A percentile compares a stretch with the other conserved stretches of the same genome.
Conservation (phyloP, 495 filamentous ascomycete genomes). For the Trichocladium uniseriatum region DNA sequence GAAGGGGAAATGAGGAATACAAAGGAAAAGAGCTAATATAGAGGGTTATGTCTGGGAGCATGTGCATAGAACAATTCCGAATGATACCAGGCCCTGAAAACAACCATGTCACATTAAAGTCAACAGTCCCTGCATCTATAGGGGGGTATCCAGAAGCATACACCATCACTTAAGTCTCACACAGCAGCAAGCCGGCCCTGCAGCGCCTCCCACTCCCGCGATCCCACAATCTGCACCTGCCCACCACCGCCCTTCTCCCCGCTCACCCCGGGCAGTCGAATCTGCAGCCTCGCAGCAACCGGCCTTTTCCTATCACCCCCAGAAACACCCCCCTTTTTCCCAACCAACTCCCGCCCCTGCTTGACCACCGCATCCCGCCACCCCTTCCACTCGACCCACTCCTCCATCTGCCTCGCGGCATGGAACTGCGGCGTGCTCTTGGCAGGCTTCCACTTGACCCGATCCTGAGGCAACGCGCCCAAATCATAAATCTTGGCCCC, state of each 20-base stretch:
- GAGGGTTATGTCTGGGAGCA: no score
- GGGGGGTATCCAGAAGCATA: conserved; percentile 6
- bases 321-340: conserved; percentile 6
- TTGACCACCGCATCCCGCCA: conserved; percentile 32
- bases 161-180: neutral
- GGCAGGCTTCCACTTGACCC: conserved; percentile 39
- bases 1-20: conserved; percentile 32
- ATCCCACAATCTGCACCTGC: conserved; percentile 35
- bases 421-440: conserved; percentile 37
- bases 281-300: conserved; percentile 39
- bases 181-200: conserved; percentile 23
- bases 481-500: conserved; percentile 52
- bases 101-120: no score
- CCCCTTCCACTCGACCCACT: conserved; percentile 33
- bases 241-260: neutral
- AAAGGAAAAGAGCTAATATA: no score
- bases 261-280: conserved; percentile 35
- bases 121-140: neutral
- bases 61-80: no score
- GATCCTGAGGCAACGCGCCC: conserved; percentile 36
- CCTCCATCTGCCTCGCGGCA: conserved; percentile 34
- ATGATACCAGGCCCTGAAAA: neutral
- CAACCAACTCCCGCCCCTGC: conserved; percentile 30
- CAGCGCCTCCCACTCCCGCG: conserved; percentile 36
- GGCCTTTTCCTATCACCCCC: conserved; percentile 17